Evolutionary conservation across 164 flowering plant species (phyloP).

Genomic region (Sedum album): DNA sequence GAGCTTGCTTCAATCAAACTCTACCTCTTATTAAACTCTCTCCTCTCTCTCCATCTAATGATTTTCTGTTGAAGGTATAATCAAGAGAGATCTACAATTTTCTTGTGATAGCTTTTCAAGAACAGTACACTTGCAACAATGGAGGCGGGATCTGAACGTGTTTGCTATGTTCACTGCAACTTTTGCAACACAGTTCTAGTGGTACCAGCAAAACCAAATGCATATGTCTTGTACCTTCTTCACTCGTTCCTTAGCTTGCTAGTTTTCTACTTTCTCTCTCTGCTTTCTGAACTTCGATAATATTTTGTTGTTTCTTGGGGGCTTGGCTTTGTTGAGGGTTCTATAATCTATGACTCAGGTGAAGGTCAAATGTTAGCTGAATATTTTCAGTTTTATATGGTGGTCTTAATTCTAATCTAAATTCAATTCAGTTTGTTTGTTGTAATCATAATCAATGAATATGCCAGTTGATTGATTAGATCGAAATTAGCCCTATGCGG

Average conservation of each 20-base stretch:
- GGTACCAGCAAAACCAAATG: slow-evolving; percentile 33
- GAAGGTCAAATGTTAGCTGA: not conserved
- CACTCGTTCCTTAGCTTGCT: not conserved
- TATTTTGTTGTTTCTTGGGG: not conserved
- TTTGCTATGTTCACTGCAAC: slow-evolving; percentile 92
- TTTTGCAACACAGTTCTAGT: slow-evolving; percentile 94
- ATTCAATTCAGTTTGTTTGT: not conserved
- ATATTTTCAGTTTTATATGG: not conserved
- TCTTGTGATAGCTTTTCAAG: not conserved
- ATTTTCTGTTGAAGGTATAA: not conserved
- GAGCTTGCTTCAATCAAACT: slow-evolving; percentile 7
- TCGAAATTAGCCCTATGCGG: not conserved
- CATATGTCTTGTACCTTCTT: not conserved
- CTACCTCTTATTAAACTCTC: not conserved
- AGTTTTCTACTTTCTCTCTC: not conserved
- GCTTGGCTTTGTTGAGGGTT: not conserved
- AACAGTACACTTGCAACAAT: slow-evolving; percentile 27
- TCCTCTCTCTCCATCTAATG: not conserved
- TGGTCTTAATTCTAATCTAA: not conserved
- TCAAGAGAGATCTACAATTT: not conserved
- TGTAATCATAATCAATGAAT: not conserved
- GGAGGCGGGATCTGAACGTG: slow-evolving; percentile 63
- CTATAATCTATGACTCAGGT: not conserved
- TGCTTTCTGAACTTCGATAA: not conserved
- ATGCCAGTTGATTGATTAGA: not conserved